phyloP scores from a whole-genome alignment of 768 basidiomycete genomes.

The Mycena rosella region DNA sequence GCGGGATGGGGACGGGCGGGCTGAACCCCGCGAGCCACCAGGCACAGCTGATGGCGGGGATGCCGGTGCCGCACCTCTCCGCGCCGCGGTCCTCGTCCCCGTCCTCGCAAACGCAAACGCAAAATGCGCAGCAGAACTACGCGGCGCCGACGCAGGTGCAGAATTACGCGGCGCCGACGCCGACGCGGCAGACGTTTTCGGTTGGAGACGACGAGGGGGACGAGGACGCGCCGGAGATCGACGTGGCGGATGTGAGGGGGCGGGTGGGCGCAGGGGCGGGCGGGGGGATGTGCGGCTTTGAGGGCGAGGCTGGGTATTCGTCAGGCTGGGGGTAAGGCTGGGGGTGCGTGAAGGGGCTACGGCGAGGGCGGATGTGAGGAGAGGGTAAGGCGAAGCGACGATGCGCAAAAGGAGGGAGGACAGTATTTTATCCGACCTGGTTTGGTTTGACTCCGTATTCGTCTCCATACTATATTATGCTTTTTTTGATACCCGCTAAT shows the following conservation, averaged over 20 bases:
- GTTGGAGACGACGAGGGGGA: slow-evolving; percentile 31
- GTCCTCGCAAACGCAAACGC: background rate
- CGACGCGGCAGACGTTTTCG: slow-evolving; percentile 17
- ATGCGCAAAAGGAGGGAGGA: too few species aligned
- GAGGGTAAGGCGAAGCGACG: too few species aligned
- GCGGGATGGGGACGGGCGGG: background rate
- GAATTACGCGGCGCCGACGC: too few species aligned
- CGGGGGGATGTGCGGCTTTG: slow-evolving; percentile 1
- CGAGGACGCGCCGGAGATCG: slow-evolving; percentile 15
- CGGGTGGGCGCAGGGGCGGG: background rate
- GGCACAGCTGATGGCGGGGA: slow-evolving; percentile 34
- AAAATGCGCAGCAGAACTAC: background rate
- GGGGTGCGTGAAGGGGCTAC: too few species aligned
- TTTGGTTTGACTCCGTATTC: too few species aligned
- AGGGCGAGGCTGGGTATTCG: background rate
- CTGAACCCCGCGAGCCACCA: slow-evolving; percentile 36
- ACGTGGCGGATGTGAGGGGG: slow-evolving; percentile 16
- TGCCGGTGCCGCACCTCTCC: slow-evolving; percentile 23
- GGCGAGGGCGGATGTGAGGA: too few species aligned
- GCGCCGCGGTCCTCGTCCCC: too few species aligned
- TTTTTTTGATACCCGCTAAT: too few species aligned
- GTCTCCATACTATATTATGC: too few species aligned
- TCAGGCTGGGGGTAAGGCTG: background rate
- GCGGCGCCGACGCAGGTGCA: background rate
- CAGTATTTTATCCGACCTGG: too few species aligned